Conservation (phyloP, 352 stramenopile genomes). For the Globisporangium splendens region DNA sequence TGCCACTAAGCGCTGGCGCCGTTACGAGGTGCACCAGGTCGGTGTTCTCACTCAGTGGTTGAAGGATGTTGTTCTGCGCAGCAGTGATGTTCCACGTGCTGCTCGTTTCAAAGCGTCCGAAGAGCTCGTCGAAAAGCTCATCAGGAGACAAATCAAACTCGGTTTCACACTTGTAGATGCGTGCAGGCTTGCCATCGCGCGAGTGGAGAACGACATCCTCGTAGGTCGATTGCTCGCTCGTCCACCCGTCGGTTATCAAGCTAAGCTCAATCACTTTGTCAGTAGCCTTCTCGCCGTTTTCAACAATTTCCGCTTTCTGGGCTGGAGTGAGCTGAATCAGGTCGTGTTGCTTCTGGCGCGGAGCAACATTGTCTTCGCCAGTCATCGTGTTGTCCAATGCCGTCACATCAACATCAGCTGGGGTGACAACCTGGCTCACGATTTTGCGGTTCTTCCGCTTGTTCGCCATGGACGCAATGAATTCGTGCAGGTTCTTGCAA, state of each 20-base stretch:
- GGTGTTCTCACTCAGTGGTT: constrained; percentile 61
- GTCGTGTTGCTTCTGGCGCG: constrained; percentile 27
- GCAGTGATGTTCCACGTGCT: constrained; percentile 74
- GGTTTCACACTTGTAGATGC: constrained; percentile 73
- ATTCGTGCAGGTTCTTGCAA: constrained; percentile 68
- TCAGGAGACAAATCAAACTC: constrained; percentile 66
- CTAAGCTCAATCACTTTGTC: constrained; percentile 58
- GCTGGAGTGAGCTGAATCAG: constrained; percentile 39
- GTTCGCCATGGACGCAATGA: constrained; percentile 30
- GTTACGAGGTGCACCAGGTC: constrained; percentile 72
- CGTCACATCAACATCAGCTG: constrained; percentile 16
- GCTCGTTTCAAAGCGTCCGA: constrained; percentile 73
- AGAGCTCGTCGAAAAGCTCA: constrained; percentile 76
- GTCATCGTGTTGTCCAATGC: background rate
- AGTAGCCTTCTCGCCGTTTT: constrained; percentile 36
- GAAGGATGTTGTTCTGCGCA: constrained; percentile 72
- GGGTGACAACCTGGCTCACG: constrained; percentile 12
- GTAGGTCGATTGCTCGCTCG: constrained; percentile 50
- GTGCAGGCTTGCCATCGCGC: constrained; percentile 66
- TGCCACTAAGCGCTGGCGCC: constrained; percentile 56
- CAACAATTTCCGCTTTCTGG: constrained; percentile 48
- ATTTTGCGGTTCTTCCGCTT: constrained; percentile 16
- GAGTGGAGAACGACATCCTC: constrained; percentile 63
- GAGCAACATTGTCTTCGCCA: constrained; percentile 3
- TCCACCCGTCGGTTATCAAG: constrained; percentile 53